A percentile compares a stretch with the other conserved stretches of the same genome.
Conservation (phyloP, 192 early-diverging fungal species). For the Coemansia biformis region DNA sequence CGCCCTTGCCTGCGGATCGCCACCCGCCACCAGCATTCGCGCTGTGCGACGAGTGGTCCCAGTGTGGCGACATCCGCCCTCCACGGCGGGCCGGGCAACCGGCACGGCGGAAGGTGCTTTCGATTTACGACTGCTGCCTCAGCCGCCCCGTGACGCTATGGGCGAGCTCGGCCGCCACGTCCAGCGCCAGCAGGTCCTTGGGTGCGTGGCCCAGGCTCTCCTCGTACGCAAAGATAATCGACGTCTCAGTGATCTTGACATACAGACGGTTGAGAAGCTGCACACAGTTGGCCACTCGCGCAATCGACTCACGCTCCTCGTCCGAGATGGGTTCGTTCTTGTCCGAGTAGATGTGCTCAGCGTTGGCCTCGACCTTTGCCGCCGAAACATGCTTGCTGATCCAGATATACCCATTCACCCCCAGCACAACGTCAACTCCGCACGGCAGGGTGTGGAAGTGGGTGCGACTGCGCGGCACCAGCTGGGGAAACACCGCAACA, state of each 20-base stretch:
- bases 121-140: constrained; percentile 25
- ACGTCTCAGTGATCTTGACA: constrained; percentile 81
- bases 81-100: too few species aligned
- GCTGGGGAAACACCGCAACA: constrained; percentile 76
- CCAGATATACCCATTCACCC: constrained; percentile 97
- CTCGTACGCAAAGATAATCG: constrained; percentile 89
- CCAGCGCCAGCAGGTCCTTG: constrained; percentile 60
- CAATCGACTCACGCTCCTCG: constrained; percentile 74
- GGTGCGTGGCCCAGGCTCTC: constrained; percentile 58
- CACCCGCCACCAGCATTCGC: too few species aligned
- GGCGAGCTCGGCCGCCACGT: constrained; percentile 43
- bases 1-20: too few species aligned
- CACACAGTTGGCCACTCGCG: constrained; percentile 86
- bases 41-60: too few species aligned
- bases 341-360: constrained; percentile 81
- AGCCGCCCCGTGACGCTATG: constrained; percentile 30
- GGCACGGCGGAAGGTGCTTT: too few species aligned
- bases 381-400: constrained; percentile 71
- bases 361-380: constrained; percentile 63
- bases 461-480: constrained; percentile 87
- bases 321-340: constrained; percentile 80
- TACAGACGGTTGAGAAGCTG: constrained; percentile 68
- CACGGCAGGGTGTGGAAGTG: constrained; percentile 91
- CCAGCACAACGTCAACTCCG: constrained; percentile 89
- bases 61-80: too few species aligned